Evolutionary conservation across 352 stramenopile genomes (phyloP).

Genomic region (Aphanomyces stellatus): DNA sequence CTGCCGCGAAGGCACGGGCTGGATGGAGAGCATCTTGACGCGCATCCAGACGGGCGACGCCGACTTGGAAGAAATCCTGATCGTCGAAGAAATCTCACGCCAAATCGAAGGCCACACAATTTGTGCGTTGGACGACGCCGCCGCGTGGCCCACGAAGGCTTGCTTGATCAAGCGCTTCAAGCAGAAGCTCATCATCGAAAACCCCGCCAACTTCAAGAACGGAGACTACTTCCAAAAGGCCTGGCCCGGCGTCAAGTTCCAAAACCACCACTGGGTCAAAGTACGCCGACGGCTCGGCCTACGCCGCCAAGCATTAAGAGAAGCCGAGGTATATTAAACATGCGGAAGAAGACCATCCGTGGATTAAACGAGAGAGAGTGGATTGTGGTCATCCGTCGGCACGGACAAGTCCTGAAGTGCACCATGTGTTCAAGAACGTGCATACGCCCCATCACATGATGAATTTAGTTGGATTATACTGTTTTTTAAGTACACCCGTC

Average conservation of each 20-base stretch:
- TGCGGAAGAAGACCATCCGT: too few relatives aligned
- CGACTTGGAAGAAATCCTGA: constrained; percentile 97
- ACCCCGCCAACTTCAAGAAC: constrained; percentile 91
- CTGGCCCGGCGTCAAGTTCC: constrained; percentile 93
- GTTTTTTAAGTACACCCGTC: too few relatives aligned
- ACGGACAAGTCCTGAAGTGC: too few relatives aligned
- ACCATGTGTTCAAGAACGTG: too few relatives aligned
- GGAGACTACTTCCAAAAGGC: constrained; percentile 92
- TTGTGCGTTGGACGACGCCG: constrained; percentile 97
- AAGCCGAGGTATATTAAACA: not conserved
- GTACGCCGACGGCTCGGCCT: constrained; percentile 87
- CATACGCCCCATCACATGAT: too few relatives aligned
- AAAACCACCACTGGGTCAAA: constrained; percentile 94
- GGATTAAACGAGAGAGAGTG: too few relatives aligned
- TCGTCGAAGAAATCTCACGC: constrained; percentile 98
- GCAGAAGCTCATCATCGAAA: constrained; percentile 97
- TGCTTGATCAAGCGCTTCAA: constrained; percentile 98
- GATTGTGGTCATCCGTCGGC: too few relatives aligned
- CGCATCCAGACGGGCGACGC: constrained; percentile 98
- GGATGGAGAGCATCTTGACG: constrained; percentile 96
- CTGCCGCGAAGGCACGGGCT: constrained; percentile 96
- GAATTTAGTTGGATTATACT: too few relatives aligned
- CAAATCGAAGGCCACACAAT: constrained; percentile 99
- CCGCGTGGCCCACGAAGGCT: constrained; percentile 99
- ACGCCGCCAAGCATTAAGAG: constrained; percentile 62